These are phyloP conservation scores for Fusarium drepaniforme DNA, from an alignment of 2,329 filamentous ascomycete genomes.

Conservation along the genomic window DNA sequence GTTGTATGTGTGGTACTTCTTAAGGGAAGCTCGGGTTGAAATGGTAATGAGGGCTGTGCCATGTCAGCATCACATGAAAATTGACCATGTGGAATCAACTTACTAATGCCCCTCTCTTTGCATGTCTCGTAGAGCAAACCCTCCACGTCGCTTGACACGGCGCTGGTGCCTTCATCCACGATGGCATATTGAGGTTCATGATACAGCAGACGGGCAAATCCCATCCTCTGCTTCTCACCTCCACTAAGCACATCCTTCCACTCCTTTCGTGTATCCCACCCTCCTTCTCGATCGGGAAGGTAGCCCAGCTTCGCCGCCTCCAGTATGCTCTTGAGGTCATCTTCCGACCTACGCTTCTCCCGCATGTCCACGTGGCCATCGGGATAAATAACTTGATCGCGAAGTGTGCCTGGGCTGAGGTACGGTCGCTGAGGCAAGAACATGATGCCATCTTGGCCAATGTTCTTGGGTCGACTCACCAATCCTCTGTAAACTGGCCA, in stretches of 20 bases:
- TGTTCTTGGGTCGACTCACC: conserved; percentile 84
- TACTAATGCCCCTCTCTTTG: conserved; percentile 93
- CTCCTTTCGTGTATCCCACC: conserved; percentile 96
- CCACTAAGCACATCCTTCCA: conserved; percentile 99
- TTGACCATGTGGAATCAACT: conserved; percentile 53
- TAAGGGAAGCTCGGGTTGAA: conserved; percentile 91
- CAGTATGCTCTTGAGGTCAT: conserved; percentile 81
- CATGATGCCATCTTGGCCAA: conserved; percentile 94
- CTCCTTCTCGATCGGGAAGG: conserved; percentile 90
- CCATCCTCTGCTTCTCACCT: conserved; percentile 97
- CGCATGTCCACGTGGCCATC: conserved; percentile 96
- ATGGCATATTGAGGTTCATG: conserved; percentile 96
- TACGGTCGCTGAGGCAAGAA: conserved; percentile 96
- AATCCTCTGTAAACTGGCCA: conserved; percentile 97
- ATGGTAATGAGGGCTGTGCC: conserved; percentile 87
- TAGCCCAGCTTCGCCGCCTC: conserved; percentile 90
- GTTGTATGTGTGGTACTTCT: conserved; percentile 95
- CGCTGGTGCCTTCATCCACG: conserved; percentile 94
- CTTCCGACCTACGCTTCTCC: conserved; percentile 80
- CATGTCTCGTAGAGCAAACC: conserved; percentile 92
- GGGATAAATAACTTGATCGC: conserved; percentile 98
- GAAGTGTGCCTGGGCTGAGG: conserved; percentile 89
- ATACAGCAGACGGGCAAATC: conserved; percentile 89
- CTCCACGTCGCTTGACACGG: conserved; percentile 94
- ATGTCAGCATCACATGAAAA: conserved; percentile 35